These are phyloP conservation scores for Torrubiellomyces zombiae DNA, from an alignment of 2,329 filamentous ascomycete genomes.

Conservation along the genomic window DNA sequence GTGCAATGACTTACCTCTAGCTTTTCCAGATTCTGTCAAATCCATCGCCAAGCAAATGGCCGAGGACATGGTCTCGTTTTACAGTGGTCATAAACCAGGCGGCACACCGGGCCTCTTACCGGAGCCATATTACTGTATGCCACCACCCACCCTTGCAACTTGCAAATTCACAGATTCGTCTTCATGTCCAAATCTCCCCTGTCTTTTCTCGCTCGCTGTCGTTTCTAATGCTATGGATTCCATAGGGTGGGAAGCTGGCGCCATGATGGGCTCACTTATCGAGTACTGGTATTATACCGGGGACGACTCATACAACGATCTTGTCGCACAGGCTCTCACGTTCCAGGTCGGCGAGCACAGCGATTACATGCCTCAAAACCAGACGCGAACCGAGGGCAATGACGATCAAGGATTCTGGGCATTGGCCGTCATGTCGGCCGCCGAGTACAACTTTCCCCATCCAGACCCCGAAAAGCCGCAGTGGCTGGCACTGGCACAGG, in stretches of 20 bases:
- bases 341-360: conserved; percentile 56
- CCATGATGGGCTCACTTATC: conserved; percentile 53
- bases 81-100: conserved; percentile 30
- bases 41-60: conserved; percentile 32
- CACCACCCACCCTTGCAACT: not conserved
- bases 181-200: not conserved
- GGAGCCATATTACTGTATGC: conserved; percentile 37
- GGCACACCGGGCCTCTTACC: conserved; percentile 34
- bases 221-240: conserved; percentile 13
- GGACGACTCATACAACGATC: conserved; percentile 52
- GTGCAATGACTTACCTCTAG: conserved; percentile 1
- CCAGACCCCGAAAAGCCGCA: conserved; percentile 38
- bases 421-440: conserved; percentile 51
- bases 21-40: conserved; percentile 29
- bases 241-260: conserved; percentile 56
- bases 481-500: conserved; percentile 59
- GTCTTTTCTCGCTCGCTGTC: not conserved
- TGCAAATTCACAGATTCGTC: not conserved
- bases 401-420: conserved; percentile 66
- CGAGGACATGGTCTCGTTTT: conserved; percentile 28
- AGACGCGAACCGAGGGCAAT: conserved; percentile 52
- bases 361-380: conserved; percentile 65
- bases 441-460: conserved; percentile 51
- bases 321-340: conserved; percentile 51
- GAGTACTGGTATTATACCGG: conserved; percentile 79